Evolutionary conservation across 176 grass and related monocot species (phyloP).

Genomic region (Triticum aestivum): DNA sequence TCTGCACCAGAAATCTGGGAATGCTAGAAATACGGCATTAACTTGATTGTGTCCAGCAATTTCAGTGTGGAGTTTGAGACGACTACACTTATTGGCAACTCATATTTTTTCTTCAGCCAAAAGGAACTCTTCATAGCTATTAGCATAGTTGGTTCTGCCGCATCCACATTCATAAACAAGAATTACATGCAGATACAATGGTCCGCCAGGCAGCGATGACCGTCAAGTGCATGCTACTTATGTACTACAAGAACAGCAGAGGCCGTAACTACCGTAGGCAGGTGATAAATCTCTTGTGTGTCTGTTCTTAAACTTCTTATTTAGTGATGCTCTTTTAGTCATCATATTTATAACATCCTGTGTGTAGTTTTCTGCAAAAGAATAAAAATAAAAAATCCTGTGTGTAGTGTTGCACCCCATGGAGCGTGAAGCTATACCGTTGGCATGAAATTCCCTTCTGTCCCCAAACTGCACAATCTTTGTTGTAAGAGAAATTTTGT

Average conservation of each 20-base stretch:
- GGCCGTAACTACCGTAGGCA: conserved; percentile 90
- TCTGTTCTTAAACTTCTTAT: conserved; percentile 18
- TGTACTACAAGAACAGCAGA: conserved; percentile 84
- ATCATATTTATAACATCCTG: conserved; percentile 9
- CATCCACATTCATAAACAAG: conserved; percentile 22
- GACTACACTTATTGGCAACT: background rate
- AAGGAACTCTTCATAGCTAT: background rate
- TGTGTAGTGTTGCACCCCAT: background rate
- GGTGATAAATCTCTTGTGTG: conserved; percentile 38
- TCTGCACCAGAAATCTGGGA: background rate
- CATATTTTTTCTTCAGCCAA: background rate
- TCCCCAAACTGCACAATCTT: background rate
- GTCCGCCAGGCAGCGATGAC: conserved; percentile 89
- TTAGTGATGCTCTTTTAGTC: background rate
- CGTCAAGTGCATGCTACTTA: conserved; percentile 76
- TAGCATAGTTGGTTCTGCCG: conserved; percentile 15
- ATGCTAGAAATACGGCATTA: conserved; percentile 3
- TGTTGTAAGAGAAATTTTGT: background rate
- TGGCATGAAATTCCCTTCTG: conserved; percentile 3
- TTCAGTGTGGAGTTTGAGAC: background rate
- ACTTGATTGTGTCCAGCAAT: background rate
- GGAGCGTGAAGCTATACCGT: background rate
- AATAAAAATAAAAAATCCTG: too few species aligned
- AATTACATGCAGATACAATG: conserved; percentile 78
- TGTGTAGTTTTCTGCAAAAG: background rate